Conservation (phyloP, 306 rosid genomes). For the Cicer judaicum region DNA sequence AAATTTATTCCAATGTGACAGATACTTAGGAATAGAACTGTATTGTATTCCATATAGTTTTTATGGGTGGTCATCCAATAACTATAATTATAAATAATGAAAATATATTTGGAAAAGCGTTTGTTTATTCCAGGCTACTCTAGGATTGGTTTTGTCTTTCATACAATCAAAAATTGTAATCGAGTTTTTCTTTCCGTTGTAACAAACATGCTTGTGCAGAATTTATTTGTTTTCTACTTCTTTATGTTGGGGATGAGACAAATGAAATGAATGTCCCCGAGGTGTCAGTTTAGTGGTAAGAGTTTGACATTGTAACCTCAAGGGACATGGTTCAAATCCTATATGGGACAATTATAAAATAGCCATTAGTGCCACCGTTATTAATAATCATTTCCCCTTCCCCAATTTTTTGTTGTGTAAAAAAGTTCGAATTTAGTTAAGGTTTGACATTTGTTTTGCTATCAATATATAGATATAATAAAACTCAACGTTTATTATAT, state of each 20-base stretch:
- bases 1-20: slow-evolving; percentile 8
- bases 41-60: slow-evolving; percentile 23
- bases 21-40: slow-evolving; percentile 1
- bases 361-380: too few relatives aligned
- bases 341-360: too few relatives aligned
- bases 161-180: neutral
- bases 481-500: neutral
- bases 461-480: neutral
- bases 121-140: neutral
- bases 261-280: neutral
- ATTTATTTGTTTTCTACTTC: slow-evolving; percentile 16
- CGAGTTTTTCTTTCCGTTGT: neutral
- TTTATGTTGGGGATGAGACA: slow-evolving; percentile 23
- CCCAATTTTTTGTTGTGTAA: too few relatives aligned
- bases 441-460: neutral
- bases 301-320: too few relatives aligned
- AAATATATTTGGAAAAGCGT: slow-evolving; percentile 4
- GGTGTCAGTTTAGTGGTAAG: too few relatives aligned
- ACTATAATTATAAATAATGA: slow-evolving; percentile 4
- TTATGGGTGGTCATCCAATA: slow-evolving; percentile 8
- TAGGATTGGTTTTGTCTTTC: neutral
- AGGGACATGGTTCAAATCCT: too few relatives aligned
- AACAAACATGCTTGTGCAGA: slow-evolving; percentile 5
- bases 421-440: neutral
- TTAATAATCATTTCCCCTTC: too few relatives aligned